These are phyloP conservation scores for Blastobotrys illinoisensis DNA, from an alignment of 1,139 yeast species.

Conservation along the genomic window DNA sequence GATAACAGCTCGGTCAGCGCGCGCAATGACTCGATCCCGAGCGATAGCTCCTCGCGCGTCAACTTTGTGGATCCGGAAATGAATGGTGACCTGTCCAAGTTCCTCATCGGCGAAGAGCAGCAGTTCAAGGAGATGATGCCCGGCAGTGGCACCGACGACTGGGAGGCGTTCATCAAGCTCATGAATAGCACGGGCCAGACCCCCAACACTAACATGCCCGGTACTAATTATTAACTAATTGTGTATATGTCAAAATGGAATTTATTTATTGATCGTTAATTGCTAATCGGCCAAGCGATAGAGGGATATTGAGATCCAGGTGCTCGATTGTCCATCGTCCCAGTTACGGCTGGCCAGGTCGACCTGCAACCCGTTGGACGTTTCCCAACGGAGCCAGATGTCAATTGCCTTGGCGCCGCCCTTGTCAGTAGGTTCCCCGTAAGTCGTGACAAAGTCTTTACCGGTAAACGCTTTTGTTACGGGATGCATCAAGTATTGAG, in stretches of 20 bases:
- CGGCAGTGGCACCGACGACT: background rate
- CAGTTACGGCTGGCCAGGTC: constrained; percentile 24
- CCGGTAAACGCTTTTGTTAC: constrained; percentile 16
- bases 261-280: background rate
- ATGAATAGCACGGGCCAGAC: background rate
- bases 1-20: background rate
- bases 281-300: too few relatives aligned
- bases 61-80: background rate
- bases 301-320: constrained; percentile 23
- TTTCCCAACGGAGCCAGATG: constrained; percentile 29
- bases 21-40: background rate
- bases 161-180: background rate
- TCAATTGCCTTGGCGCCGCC: constrained; percentile 25
- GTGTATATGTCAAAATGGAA: background rate
- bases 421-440: constrained; percentile 28
- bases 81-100: background rate
- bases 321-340: constrained; percentile 23
- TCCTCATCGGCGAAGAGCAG: background rate
- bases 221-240: background rate
- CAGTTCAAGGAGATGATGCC: background rate
- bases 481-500: constrained; percentile 12
- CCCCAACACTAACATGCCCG: background rate
- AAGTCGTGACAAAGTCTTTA: constrained; percentile 21
- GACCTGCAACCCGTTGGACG: constrained; percentile 18
- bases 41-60: background rate